These are phyloP conservation scores for Rusavskia elegans DNA, from an alignment of 495 filamentous ascomycete genomes.

Conservation along the genomic window DNA sequence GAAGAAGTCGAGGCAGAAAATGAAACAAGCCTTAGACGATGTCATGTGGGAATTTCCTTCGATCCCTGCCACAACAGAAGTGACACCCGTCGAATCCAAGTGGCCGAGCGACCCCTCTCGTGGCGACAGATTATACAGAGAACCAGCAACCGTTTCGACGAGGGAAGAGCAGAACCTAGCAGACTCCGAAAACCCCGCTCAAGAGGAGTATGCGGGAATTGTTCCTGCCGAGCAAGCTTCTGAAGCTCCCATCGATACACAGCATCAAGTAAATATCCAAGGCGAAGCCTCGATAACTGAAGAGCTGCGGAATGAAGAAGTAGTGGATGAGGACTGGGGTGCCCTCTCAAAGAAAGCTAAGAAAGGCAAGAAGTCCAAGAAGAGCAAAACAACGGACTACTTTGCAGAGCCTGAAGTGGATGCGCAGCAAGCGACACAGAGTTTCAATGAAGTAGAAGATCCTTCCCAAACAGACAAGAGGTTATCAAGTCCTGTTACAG, in stretches of 20 bases:
- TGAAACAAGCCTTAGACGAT: conserved; percentile 7
- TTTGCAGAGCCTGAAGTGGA: not conserved
- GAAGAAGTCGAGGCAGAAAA: conserved; percentile 27
- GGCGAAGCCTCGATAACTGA: not conserved
- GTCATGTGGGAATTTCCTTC: not conserved
- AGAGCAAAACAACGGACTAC: not conserved
- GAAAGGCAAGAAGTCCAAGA: conserved; percentile 12
- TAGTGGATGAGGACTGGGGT: not conserved
- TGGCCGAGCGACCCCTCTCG: too few species aligned
- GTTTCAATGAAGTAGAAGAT: too few species aligned
- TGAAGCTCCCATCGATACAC: not conserved
- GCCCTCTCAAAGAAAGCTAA: conserved; percentile 1
- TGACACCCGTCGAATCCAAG: too few species aligned
- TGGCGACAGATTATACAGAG: too few species aligned
- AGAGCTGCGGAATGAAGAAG: not conserved
- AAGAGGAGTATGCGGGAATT: too few species aligned
- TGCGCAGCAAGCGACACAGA: not conserved
- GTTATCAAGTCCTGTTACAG: not conserved
- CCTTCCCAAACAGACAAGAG: too few species aligned
- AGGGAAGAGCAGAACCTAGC: not conserved
- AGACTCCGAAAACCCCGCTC: too few species aligned
- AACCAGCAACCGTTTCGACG: too few species aligned
- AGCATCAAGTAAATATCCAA: not conserved
- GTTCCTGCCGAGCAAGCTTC: not conserved
- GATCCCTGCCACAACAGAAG: not conserved